Evolutionary conservation across 164 flowering plant species (phyloP).

Genomic region (Tetracentron sinense): DNA sequence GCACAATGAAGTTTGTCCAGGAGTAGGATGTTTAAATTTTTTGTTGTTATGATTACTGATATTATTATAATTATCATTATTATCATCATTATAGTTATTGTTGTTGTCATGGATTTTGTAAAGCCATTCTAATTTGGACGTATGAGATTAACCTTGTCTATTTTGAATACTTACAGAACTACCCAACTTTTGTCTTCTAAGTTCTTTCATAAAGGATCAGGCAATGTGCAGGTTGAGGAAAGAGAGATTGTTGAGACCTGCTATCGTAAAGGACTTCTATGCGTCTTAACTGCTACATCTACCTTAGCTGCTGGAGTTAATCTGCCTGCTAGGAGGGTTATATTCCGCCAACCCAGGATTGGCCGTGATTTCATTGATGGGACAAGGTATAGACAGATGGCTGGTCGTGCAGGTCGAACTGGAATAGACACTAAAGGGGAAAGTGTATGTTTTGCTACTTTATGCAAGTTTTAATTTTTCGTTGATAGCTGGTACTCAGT

Average conservation of each 20-base stretch:
- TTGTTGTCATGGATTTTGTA: background rate
- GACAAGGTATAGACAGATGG: conserved; percentile 89
- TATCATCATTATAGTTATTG: background rate
- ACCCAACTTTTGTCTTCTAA: background rate
- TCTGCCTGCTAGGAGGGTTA: conserved; percentile 94
- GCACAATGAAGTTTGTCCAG: too few species aligned
- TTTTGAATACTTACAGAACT: background rate
- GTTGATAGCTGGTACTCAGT: background rate
- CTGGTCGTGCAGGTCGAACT: conserved; percentile 99
- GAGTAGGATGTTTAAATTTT: too few species aligned
- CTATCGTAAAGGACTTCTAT: conserved; percentile 84
- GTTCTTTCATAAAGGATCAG: background rate
- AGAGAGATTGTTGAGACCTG: conserved; percentile 93
- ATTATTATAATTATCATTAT: background rate
- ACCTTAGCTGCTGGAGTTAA: conserved; percentile 99
- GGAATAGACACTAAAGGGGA: conserved; percentile 98
- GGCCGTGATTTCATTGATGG: conserved; percentile 98
- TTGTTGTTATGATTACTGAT: background rate
- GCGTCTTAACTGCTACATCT: conserved; percentile 91
- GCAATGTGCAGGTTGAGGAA: conserved; percentile 71
- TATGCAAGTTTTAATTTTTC: conserved; percentile 4
- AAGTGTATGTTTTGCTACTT: conserved; percentile 63
- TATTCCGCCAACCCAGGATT: conserved; percentile 92
- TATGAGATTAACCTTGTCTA: background rate
- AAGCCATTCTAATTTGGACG: background rate